Evolutionary conservation across 495 filamentous ascomycete genomes (phyloP), one percentile per base, ranked within the genome.

Genomic region (Podospora fimiseda): DNA sequence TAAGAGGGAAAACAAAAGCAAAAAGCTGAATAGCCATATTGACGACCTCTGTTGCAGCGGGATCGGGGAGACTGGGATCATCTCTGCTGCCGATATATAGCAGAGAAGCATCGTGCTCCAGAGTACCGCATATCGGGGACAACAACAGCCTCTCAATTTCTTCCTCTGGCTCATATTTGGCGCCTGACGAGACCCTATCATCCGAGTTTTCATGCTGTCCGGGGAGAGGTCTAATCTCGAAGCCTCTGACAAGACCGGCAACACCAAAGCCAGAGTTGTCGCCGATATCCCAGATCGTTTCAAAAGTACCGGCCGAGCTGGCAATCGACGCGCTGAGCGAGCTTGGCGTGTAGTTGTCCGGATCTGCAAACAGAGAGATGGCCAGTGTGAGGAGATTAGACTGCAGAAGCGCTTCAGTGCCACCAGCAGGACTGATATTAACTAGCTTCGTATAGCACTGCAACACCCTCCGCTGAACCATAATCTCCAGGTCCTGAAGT

Each of bases 241-340:
- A 89, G 1, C 89, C 88, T 21, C 83, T 74, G 4, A 95, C 81
- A 27, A 96, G 74, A 16, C 92, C 88, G 13, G 88, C 93, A 15
- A 97, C 83, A 1, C 93, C 93, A 70, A 94, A 97, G 1, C 89
- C 93, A 55, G 83, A 89, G 64, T 96, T 97, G 64, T 99, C 93
- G 13, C 84, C 88, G 37, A 94, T 78, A 50, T 97, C 93, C 93
- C 93, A 99, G 18, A 99, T 78, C 2, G 78, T 87, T 53, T 99
- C 93, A 61, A 97, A 96, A 23, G 81, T 86, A 0, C 86, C 88
- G 2, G 89, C 85, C n/a, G 92, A 87, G 54, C 82, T 92, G 3
- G 91, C 92, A 60, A 99, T 97, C 1, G 90, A 90, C 16, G 89
- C 86, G 62, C 93, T 95, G 20, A 97, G 67, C 15, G 90, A 90